phyloP scores from a whole-genome alignment of 1,284 basidiomycete species.

The Trichosporon sp. region DNA sequence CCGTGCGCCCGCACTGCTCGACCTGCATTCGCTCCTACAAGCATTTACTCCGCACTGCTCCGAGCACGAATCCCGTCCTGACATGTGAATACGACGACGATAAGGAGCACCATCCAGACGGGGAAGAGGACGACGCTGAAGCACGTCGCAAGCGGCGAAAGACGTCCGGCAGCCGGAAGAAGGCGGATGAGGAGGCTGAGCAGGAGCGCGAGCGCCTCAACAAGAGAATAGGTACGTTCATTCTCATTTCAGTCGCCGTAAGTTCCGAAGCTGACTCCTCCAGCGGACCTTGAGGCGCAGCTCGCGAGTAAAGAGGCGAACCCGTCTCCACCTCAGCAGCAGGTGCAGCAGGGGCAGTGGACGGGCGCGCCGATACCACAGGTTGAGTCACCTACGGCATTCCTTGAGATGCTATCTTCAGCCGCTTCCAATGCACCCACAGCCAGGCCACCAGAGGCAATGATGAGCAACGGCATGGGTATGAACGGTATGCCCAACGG shows the following conservation, averaged over 20 bases:
- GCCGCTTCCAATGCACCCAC: constrained; percentile 21
- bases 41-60: constrained; percentile 37
- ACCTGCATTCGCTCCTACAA: constrained; percentile 44
- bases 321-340: constrained; percentile 6
- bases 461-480: not conserved
- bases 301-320: constrained; percentile 7
- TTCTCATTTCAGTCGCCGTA: no score
- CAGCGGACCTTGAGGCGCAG: constrained; percentile 22
- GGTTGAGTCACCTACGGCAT: constrained; percentile 33
- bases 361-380: not conserved
- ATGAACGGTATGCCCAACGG: not conserved
- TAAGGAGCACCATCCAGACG: constrained; percentile 8
- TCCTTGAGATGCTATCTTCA: constrained; percentile 42
- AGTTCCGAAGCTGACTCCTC: not conserved
- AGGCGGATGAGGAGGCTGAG: constrained; percentile 27
- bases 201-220: constrained; percentile 32
- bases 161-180: constrained; percentile 21
- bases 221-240: constrained; percentile 35
- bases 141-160: constrained; percentile 37
- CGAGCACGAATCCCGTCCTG: constrained; percentile 33
- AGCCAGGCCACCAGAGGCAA: not conserved
- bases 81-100: constrained; percentile 44
- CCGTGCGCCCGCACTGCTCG: constrained; percentile 42
- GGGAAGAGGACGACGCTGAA: constrained; percentile 17
- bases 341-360: no score